These are phyloP conservation scores for Penicillium roqueforti DNA, from an alignment of 495 filamentous ascomycete species.

Conservation along the genomic window DNA sequence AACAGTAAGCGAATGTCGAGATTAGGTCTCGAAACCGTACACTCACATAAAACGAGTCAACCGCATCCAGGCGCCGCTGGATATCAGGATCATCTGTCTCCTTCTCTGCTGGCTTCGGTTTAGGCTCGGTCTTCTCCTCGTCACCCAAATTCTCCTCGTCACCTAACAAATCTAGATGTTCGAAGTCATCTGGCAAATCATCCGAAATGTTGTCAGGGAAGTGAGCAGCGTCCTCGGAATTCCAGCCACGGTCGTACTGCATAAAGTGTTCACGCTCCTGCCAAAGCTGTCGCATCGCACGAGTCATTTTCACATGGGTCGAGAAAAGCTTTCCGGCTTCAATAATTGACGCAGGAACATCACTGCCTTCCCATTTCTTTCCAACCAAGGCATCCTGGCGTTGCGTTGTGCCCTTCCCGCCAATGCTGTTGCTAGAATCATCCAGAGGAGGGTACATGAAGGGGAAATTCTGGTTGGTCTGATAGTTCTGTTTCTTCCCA, in stretches of 20 bases:
- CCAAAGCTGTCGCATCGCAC: slow-evolving; percentile 91
- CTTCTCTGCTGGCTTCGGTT: slow-evolving; percentile 29
- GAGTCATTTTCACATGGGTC: slow-evolving; percentile 78
- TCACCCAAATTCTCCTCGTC: slow-evolving; percentile 27
- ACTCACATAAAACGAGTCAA: slow-evolving; percentile 84
- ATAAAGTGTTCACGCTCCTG: slow-evolving; percentile 86
- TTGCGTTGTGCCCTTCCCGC: slow-evolving; percentile 77
- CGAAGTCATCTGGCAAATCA: slow-evolving; percentile 16
- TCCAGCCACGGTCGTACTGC: slow-evolving; percentile 88
- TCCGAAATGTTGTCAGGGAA: slow-evolving; percentile 44
- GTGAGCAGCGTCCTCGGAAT: slow-evolving; percentile 47
- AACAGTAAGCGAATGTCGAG: slow-evolving; percentile 5
- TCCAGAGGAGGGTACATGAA: slow-evolving; percentile 94
- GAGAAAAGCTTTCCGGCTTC: slow-evolving; percentile 95
- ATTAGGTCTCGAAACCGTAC: background rate
- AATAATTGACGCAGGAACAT: slow-evolving; percentile 86
- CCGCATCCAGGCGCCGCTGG: slow-evolving; percentile 63
- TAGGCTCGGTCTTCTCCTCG: slow-evolving; percentile 26
- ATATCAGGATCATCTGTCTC: slow-evolving; percentile 55
- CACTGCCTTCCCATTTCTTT: slow-evolving; percentile 81
- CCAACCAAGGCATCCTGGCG: slow-evolving; percentile 73
- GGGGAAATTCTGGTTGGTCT: slow-evolving; percentile 97
- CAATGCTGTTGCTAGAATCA: slow-evolving; percentile 73
- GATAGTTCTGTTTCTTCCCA: slow-evolving; percentile 98
- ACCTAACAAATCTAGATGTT: slow-evolving; percentile 28